Conservation (phyloP, 1,284 basidiomycete species). For the Afroboletus lepidellus region DNA sequence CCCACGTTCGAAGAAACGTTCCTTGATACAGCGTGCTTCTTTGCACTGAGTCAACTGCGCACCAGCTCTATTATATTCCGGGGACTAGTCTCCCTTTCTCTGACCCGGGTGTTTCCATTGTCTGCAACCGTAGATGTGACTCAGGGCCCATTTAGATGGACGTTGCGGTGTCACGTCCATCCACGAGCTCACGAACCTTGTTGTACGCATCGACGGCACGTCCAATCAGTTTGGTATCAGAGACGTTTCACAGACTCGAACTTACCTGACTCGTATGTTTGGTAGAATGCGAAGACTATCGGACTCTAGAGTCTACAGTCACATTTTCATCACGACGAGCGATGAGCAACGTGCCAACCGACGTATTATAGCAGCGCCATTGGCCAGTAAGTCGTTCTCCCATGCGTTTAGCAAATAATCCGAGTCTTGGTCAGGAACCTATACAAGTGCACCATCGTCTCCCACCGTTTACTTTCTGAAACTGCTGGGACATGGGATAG, state of each 20-base stretch:
- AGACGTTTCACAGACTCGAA: conserved; percentile 8
- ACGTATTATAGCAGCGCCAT: conserved; percentile 38
- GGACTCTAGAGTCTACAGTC: conserved; percentile 38
- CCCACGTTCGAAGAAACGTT: too few relatives aligned
- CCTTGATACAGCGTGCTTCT: too few relatives aligned
- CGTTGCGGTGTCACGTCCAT: too few relatives aligned
- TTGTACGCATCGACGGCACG: conserved; percentile 41
- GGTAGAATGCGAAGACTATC: conserved; percentile 38
- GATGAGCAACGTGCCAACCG: conserved; percentile 31
- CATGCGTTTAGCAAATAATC: background rate
- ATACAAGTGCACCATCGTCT: conserved; percentile 33
- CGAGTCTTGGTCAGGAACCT: conserved; percentile 27
- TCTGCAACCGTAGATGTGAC: too few relatives aligned
- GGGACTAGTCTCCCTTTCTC: too few relatives aligned
- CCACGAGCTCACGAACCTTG: conserved; percentile 24
- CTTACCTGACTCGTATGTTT: background rate
- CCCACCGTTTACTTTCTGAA: conserved; percentile 39
- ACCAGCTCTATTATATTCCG: too few relatives aligned
- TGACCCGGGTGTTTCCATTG: too few relatives aligned
- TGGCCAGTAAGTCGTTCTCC: conserved; percentile 26
- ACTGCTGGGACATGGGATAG: conserved; percentile 34
- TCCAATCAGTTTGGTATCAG: conserved; percentile 35
- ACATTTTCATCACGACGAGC: conserved; percentile 31
- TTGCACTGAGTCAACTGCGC: too few relatives aligned
- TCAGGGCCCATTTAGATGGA: too few relatives aligned